A percentile compares a stretch with the other conserved stretches of the same genome.
Evolutionary conservation across 768 basidiomycete species (phyloP).

Genomic region (Suillus occidentalis): DNA sequence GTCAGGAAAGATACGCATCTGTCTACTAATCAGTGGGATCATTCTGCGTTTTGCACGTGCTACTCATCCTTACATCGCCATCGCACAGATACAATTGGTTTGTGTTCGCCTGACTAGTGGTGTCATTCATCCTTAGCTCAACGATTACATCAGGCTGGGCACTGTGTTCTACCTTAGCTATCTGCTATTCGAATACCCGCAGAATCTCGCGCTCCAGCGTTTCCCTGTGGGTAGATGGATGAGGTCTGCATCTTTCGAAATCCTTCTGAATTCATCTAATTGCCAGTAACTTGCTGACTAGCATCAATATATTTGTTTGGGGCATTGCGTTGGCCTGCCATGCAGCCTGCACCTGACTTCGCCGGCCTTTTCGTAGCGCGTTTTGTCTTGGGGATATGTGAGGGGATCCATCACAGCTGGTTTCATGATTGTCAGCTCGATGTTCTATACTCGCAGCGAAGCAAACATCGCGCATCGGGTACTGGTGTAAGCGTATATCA

Average conservation of each 20-base stretch:
- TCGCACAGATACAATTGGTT: slow-evolving; percentile 64
- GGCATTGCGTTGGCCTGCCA: slow-evolving; percentile 57
- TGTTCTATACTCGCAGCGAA: slow-evolving; percentile 80
- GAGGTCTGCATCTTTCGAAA: slow-evolving; percentile 44
- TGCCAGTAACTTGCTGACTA: slow-evolving; percentile 20
- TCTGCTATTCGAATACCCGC: slow-evolving; percentile 70
- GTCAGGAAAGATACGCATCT: slow-evolving; percentile 59
- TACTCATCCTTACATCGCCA: not conserved
- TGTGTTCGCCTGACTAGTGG: too few relatives aligned
- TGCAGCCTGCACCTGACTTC: slow-evolving; percentile 71
- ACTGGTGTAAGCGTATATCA: slow-evolving; percentile 60
- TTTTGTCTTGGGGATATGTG: slow-evolving; percentile 69
- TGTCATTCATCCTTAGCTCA: not conserved
- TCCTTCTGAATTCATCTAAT: not conserved
- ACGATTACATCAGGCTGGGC: slow-evolving; percentile 52
- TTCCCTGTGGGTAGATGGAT: slow-evolving; percentile 83
- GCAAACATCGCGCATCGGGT: slow-evolving; percentile 68
- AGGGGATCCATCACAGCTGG: slow-evolving; percentile 72
- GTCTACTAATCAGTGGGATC: slow-evolving; percentile 59
- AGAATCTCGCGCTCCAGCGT: slow-evolving; percentile 67
- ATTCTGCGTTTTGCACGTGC: not conserved
- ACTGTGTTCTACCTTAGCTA: slow-evolving; percentile 76
- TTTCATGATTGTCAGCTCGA: slow-evolving; percentile 73
- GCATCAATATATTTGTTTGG: slow-evolving; percentile 70
- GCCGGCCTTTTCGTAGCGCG: slow-evolving; percentile 62